Base-by-base conservation (phyloP, 805 yeast genomes). In the Starmerella asiatica region DNA sequence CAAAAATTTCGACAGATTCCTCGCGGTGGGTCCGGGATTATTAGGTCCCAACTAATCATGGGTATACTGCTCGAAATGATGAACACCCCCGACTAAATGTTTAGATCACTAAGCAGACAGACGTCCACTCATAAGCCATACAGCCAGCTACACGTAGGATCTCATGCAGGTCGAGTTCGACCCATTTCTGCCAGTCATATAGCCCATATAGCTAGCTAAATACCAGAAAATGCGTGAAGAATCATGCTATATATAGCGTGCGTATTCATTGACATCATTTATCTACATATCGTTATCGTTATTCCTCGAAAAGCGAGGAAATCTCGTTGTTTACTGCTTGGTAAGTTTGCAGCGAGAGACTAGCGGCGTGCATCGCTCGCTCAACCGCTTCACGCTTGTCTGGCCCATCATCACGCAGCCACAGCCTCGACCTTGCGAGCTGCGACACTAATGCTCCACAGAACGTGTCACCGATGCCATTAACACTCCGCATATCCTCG, bases 391-490 rank as follows among this genome's bases (percentile, higher is more conserved):
- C 44, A n/a, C 38, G 44, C 46, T 60, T 61, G 26, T 35, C 16
- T 11, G 42, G 42, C 2, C 63, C 61, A 29, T 51, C 51, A 36
- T 53, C 56, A n/a, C 48, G 44, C 23, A 62, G 47, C 65, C 62
- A 57, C n/a, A 33, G 21, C 3, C 32, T 38, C 3, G 49, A 44
- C 23, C 21, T 26, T 2, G 62, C 57, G 36, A 69, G 44, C 41
- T 64, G 64, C 2, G 76, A 61, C 11, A 73, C 55, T 18, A 84
- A 46, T 21, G 68, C 72, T 0, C 94, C 94, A 21, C 75, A 68
- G 32, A 84, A 64, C 0, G 91, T 68, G 57, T 84, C 94, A 9
- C 94, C 95, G 0, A 93, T 93, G 2, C 94, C 95, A 8, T 88
- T 82, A 24, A 80, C 93, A 48, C 76, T 81, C 21, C 58, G 59